Evolutionary conservation across 352 stramenopile genomes (phyloP).

Genomic region (Phytopythium boreale): DNA sequence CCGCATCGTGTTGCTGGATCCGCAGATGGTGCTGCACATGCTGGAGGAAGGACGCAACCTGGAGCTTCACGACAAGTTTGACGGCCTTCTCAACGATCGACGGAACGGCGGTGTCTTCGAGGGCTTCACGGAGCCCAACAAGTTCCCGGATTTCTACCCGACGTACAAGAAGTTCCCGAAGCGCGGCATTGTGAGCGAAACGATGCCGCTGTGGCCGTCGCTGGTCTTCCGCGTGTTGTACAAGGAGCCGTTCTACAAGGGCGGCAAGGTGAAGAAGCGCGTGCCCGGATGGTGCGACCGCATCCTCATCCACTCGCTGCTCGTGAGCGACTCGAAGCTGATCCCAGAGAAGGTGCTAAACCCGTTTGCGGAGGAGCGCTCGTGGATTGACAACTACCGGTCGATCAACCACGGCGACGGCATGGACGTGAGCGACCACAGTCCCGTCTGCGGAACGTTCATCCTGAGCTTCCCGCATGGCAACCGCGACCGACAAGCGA

Average conservation of each 20-base stretch:
- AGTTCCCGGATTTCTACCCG: slow-evolving; percentile 86
- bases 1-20: slow-evolving; percentile 71
- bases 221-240: slow-evolving; percentile 79
- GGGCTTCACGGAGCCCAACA: slow-evolving; percentile 76
- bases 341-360: slow-evolving; percentile 74
- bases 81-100: slow-evolving; percentile 79
- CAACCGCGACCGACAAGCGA: slow-evolving; percentile 8
- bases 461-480: slow-evolving; percentile 62
- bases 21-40: slow-evolving; percentile 76
- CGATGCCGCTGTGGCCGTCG: slow-evolving; percentile 58
- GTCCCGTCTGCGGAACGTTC: slow-evolving; percentile 74
- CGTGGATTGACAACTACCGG: slow-evolving; percentile 76
- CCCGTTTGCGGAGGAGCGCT: slow-evolving; percentile 32
- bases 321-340: slow-evolving; percentile 77
- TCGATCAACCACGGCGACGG: slow-evolving; percentile 78
- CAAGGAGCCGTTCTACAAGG: slow-evolving; percentile 90
- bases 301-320: slow-evolving; percentile 80
- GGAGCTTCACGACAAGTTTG: slow-evolving; percentile 83
- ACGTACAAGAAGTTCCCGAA: slow-evolving; percentile 90
- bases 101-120: slow-evolving; percentile 74
- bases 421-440: slow-evolving; percentile 86
- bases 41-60: slow-evolving; percentile 69
- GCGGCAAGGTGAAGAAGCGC: slow-evolving; percentile 87
- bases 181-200: slow-evolving; percentile 61
- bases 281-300: slow-evolving; percentile 86